Percentiles rank a stretch among this genome's conserved stretches.
These are phyloP conservation scores for Perkinsus chesapeaki DNA, from an alignment of 169 alveolate genomes.

Conservation along the genomic window DNA sequence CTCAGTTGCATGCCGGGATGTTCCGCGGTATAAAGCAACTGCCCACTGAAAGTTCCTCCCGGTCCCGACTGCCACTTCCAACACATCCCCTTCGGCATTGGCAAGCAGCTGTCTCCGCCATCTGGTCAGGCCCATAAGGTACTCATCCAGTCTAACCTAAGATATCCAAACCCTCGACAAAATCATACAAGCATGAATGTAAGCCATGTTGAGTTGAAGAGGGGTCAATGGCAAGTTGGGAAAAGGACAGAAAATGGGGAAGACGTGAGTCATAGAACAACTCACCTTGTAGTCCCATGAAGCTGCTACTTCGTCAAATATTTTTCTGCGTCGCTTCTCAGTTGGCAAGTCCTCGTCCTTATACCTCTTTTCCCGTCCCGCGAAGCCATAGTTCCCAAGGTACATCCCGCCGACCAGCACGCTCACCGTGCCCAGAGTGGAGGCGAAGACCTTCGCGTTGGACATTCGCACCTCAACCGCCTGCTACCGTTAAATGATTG, in stretches of 20 bases:
- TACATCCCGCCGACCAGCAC: background rate
- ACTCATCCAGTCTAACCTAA: background rate
- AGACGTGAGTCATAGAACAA: background rate
- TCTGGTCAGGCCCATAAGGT: slow-evolving; percentile 11
- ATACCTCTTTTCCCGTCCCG: background rate
- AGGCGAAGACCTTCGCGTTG: background rate
- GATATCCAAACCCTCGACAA: background rate
- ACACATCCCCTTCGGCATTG: slow-evolving; percentile 19
- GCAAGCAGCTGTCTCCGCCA: slow-evolving; percentile 13
- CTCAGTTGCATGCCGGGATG: too few species aligned
- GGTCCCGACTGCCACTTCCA: slow-evolving; percentile 28
- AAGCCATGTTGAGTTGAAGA: too few species aligned
- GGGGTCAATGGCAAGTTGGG: too few species aligned
- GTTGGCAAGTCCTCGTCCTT: background rate
- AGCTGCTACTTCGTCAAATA: slow-evolving; percentile 10
- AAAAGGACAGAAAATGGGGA: too few species aligned
- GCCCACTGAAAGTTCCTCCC: slow-evolving; percentile 19
- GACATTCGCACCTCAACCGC: background rate
- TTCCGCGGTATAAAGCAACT: too few species aligned
- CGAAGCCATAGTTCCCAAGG: background rate
- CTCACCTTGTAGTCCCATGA: slow-evolving; percentile 21
- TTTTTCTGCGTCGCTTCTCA: slow-evolving; percentile 10
- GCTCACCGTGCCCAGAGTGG: background rate
- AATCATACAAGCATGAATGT: background rate
- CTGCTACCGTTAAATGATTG: background rate